phyloP scores from a whole-genome alignment of 768 basidiomycete species.

The Trametes cinnabarina region DNA sequence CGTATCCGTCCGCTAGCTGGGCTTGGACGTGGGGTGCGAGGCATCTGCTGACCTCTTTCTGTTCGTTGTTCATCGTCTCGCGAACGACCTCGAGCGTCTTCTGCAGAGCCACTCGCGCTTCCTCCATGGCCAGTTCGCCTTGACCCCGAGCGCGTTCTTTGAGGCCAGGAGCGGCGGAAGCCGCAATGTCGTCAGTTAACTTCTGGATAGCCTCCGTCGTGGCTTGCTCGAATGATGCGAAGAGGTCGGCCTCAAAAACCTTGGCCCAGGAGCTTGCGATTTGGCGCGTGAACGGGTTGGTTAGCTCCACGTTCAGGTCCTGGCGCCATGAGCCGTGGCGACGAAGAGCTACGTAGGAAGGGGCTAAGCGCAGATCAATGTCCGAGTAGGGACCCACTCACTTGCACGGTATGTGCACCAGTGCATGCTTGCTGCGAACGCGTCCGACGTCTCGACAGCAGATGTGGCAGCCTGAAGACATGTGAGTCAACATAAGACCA shows the following conservation, averaged over 20 bases:
- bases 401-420: conserved; percentile 61
- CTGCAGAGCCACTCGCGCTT: conserved; percentile 47
- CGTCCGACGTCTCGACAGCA: conserved; percentile 47
- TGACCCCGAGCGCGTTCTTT: conserved; percentile 52
- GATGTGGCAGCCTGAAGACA: conserved; percentile 36
- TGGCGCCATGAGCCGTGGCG: conserved; percentile 54
- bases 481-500: not conserved
- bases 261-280: conserved; percentile 58
- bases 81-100: conserved; percentile 48
- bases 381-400: conserved; percentile 28
- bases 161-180: conserved; percentile 48
- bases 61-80: conserved; percentile 49
- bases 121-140: conserved; percentile 50
- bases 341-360: conserved; percentile 37
- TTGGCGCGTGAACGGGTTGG: conserved; percentile 55
- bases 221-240: conserved; percentile 44
- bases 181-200: conserved; percentile 51
- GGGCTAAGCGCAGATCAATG: not conserved
- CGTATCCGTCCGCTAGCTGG: conserved; percentile 51
- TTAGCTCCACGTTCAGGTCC: conserved; percentile 60
- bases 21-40: conserved; percentile 55
- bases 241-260: conserved; percentile 60
- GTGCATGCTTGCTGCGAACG: conserved; percentile 54
- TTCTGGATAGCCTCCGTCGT: conserved; percentile 38
- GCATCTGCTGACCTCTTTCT: conserved; percentile 59